Base-by-base conservation (phyloP, 805 yeast species). In the Zygosaccharomyces gambellarensis region DNA sequence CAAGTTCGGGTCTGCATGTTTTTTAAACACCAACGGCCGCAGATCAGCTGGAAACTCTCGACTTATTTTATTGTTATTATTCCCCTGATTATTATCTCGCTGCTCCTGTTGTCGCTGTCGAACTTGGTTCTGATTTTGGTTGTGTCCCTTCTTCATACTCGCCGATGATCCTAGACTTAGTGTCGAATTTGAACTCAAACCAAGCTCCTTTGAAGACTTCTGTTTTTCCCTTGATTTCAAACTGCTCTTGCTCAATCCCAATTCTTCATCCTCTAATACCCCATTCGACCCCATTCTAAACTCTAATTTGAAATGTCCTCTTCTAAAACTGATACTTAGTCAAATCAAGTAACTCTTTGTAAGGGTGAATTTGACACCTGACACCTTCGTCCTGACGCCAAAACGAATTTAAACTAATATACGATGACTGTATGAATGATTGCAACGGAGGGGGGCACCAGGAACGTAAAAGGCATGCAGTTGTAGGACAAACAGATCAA, bases 31-130 rank as follows among this genome's bases (percentile, higher is more conserved):
- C 10, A 61, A 48, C 0, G 68, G 68, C 28, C 51, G 47, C 9
- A 62, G 49, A 47, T 60, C 65, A 2, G 66, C 61, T 8, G 62
- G 55, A 40, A 54, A 58, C 9, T 53, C 61, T n/a, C 41, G 39
- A 12, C 36, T 39, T 10, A 44, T 11, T 38, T 46, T 43, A 25
- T 41, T 21, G 9, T 27, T 43, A 32, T 41, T 39, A 42, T 17
- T 17, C 3, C 28, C 9, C 2, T 23, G 10, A 11, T 39, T 19
- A 21, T 14, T 39, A 11, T 19, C 42, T 39, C 14, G 17, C 30
- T 25, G 30, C 9, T 25, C 28, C 28, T 8, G 28, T 25, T 25
- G 28, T 25, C 2, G 28, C 9, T 25, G 28, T 25, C 6, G 9
- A 25, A 8, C 9, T 2, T 25, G 28, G 2, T 2, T 25, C 28